These are phyloP conservation scores for Boletus sp. DNA, from an alignment of 768 basidiomycete genomes.

Conservation along the genomic window DNA sequence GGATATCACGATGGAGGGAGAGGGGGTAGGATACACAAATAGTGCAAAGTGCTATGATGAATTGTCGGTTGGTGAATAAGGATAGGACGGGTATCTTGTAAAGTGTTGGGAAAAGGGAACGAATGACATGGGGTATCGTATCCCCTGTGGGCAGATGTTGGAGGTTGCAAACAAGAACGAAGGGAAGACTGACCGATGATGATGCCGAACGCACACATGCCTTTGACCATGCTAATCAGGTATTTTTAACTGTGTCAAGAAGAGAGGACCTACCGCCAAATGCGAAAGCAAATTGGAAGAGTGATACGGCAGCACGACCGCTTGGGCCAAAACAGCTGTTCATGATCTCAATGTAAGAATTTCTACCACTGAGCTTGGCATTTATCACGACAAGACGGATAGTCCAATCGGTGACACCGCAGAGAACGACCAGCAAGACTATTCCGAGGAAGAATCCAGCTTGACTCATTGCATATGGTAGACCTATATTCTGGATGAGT, in stretches of 20 bases:
- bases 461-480: constrained; percentile 93
- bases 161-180: background rate
- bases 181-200: constrained; percentile 60
- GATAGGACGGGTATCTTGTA: constrained; percentile 68
- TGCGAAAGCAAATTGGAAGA: constrained; percentile 97
- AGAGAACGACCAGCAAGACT: constrained; percentile 76
- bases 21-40: constrained; percentile 90
- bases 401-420: constrained; percentile 93
- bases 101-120: constrained; percentile 74
- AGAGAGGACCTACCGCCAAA: constrained; percentile 70
- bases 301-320: constrained; percentile 91
- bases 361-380: constrained; percentile 91
- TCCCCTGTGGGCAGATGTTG: constrained; percentile 55
- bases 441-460: constrained; percentile 92
- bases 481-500: constrained; percentile 45
- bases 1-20: constrained; percentile 94
- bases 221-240: constrained; percentile 37
- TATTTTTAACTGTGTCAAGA: background rate
- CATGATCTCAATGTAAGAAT: constrained; percentile 95
- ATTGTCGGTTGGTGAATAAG: constrained; percentile 80
- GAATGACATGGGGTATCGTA: constrained; percentile 93
- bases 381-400: constrained; percentile 94
- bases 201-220: constrained; percentile 98
- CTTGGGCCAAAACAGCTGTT: constrained; percentile 85
- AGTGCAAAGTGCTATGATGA: constrained; percentile 87